Evolutionary conservation across 2,329 filamentous ascomycete genomes (phyloP).

Genomic region (Apiospora hydei): DNA sequence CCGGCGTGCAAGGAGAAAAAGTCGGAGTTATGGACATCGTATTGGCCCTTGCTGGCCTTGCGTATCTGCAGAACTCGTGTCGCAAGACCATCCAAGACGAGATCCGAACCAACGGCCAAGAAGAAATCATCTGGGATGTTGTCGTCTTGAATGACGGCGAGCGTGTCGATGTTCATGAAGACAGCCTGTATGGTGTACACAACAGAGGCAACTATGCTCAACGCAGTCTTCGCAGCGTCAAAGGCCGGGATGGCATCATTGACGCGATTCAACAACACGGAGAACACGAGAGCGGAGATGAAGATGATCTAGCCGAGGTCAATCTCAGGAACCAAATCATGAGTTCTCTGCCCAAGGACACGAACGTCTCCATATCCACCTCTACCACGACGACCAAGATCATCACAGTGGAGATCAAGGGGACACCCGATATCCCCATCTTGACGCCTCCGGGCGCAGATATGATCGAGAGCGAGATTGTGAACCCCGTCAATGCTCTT

Average conservation of each 20-base stretch:
- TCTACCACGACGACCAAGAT: constrained; percentile 67
- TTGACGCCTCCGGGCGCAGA: constrained; percentile 65
- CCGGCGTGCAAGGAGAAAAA: constrained; percentile 63
- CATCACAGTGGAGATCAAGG: constrained; percentile 69
- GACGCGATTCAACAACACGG: constrained; percentile 47
- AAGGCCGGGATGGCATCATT: constrained; percentile 37
- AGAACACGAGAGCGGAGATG: constrained; percentile 38
- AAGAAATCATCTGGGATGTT: constrained; percentile 71
- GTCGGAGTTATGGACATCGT: constrained; percentile 69
- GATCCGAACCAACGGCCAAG: constrained; percentile 52
- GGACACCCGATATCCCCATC: constrained; percentile 57
- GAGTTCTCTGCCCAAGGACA: constrained; percentile 60
- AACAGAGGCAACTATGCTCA: constrained; percentile 35
- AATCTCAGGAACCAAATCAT: constrained; percentile 62
- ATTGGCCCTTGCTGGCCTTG: constrained; percentile 65
- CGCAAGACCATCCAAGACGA: constrained; percentile 60
- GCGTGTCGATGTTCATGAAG: constrained; percentile 61
- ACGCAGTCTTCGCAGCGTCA: constrained; percentile 32
- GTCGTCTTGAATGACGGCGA: constrained; percentile 67
- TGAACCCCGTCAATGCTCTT: constrained; percentile 29
- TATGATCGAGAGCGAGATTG: constrained; percentile 57
- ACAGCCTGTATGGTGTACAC: constrained; percentile 44
- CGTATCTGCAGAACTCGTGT: constrained; percentile 67
- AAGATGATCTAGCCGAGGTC: constrained; percentile 54
- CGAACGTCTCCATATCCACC: constrained; percentile 67